Base-by-base conservation (phyloP, 371 early-diverging fungal species). In the Mucor plumbeus region DNA sequence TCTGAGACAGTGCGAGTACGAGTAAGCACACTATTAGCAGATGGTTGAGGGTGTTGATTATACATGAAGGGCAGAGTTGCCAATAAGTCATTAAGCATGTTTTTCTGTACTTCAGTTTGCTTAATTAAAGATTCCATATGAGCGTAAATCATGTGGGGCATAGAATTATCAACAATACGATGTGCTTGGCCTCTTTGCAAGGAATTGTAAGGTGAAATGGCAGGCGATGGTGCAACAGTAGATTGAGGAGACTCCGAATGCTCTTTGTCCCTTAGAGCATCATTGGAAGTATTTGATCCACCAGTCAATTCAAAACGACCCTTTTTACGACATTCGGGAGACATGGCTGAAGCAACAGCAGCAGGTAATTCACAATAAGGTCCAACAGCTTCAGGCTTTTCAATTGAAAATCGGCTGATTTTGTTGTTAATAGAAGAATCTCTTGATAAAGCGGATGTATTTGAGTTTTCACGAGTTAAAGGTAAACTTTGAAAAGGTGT, bases 161-260 rank as follows among this genome's bases (percentile, higher is more conserved):
- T 61, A 4, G 68, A 61, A 7, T 64, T 36, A 15, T 74, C 70
- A 38, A 58, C 60, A 35, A 70, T 60, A 39, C 66, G 69, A 43
- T 61, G 57, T 10, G 61, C 68, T 68, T 63, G 79, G 50, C 85
- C 81, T 74, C 65, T 78, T 62, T 41, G 81, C 65, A 77, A 36
- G 10, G 77, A 77, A 36, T 50, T 67, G 34, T 69, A 65, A 6
- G 77, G 77, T 26, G 77, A 77, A 10, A 63, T 69, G 14, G 63
- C 60, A 17, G 78, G 78, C n/a, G 69, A 68, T 26, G 57, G 50
- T 14, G 31, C 62, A 4, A 71, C 64, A 6, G 69, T 63, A 10
- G 56, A 62, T 17, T 70, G 66, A 26, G 65, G 65, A 0, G 71
- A 70, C 15, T 66, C 71, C 17, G 19, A 17, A 5, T 64, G 55